Evolutionary conservation across 371 early-diverging fungal genomes (phyloP), one percentile per base, ranked within the genome.

Genomic region (Syncephalis fuscata): DNA sequence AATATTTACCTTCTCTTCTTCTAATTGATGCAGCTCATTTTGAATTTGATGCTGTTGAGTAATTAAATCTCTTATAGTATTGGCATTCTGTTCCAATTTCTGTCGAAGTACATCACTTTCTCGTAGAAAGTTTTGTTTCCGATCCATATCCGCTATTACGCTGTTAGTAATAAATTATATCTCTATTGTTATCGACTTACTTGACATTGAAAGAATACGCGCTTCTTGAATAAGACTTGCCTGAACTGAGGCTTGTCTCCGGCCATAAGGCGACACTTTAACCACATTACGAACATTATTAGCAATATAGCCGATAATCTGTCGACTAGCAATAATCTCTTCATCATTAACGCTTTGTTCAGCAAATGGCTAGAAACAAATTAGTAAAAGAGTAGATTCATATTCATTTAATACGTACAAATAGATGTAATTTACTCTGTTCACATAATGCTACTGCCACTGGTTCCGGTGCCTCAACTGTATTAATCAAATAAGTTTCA

Each of bases 401-500:
- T 4, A 32, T 32, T 4, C 4, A 4, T 7, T 32, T 11, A 32
- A 8, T 17, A 57, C 65, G 63, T 66, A 70, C 73, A 16, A 77
- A 64, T n/a, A 54, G 45, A 52, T 90, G 74, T 16, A 90, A 54
- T 0, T 61, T 48, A 10, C 65, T 56, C 42, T 67, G 61, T 14
- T 61, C 48, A 52, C 89, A 87, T 25, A 91, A 53, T 10, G 76
- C 73, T 0, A 68, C 69, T 23, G 84, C 49, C 0, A 91, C 62
- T 3, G 71, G 64, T 0, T 64, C 61, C 2, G 88, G 88, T 0
- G 80, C 88, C 17, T 81, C 80, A n/a, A 95, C 44, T 14, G 79
- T 65, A 51, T 90, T 82, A 20, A 75, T 54, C 15, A 78, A 54
- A 51, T 74, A 86, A 41, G 81, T 70, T 20, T 82, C 82, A 58